Evolutionary conservation across 176 grass and related monocot species (phyloP).

Genomic region (Metroxylon sagu): DNA sequence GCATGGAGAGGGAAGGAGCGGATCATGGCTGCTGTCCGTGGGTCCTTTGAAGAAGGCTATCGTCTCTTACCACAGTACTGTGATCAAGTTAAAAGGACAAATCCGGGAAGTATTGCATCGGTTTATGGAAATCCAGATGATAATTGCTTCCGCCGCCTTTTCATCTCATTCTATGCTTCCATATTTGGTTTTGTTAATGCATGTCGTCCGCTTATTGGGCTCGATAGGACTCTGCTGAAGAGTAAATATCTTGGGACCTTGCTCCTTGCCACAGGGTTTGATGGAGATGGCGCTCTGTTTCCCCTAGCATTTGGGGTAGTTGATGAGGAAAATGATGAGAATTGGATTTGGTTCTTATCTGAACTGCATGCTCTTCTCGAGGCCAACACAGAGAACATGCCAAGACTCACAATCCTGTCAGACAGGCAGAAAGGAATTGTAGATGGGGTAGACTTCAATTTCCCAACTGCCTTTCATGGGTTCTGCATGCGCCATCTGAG

Average conservation of each 20-base stretch:
- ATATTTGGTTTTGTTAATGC: slow-evolving; percentile 96
- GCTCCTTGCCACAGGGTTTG: slow-evolving; percentile 83
- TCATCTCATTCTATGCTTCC: slow-evolving; percentile 88
- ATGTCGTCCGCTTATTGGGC: slow-evolving; percentile 82
- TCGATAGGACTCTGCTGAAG: slow-evolving; percentile 72
- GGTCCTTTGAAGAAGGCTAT: slow-evolving; percentile 96
- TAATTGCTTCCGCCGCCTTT: slow-evolving; percentile 69
- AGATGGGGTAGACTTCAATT: slow-evolving; percentile 97
- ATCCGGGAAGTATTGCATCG: slow-evolving; percentile 73
- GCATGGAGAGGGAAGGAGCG: slow-evolving; percentile 98
- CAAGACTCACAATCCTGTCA: slow-evolving; percentile 84
- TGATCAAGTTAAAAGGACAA: slow-evolving; percentile 71
- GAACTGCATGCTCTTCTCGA: slow-evolving; percentile 85
- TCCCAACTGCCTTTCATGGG: slow-evolving; percentile 93
- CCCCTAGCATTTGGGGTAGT: slow-evolving; percentile 92
- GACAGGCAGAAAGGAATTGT: slow-evolving; percentile 79
- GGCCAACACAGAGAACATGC: slow-evolving; percentile 94
- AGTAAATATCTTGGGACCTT: slow-evolving; percentile 97
- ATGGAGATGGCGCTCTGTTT: slow-evolving; percentile 92
- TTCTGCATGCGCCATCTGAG: slow-evolving; percentile 83
- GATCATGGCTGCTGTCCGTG: slow-evolving; percentile 86
- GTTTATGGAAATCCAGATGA: slow-evolving; percentile 78
- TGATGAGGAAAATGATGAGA: slow-evolving; percentile 90
- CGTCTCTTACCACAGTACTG: slow-evolving; percentile 79
- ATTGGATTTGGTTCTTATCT: slow-evolving; percentile 95